These are phyloP conservation scores for Entonaema liquescens DNA, from an alignment of 495 filamentous ascomycete genomes.

Conservation along the genomic window DNA sequence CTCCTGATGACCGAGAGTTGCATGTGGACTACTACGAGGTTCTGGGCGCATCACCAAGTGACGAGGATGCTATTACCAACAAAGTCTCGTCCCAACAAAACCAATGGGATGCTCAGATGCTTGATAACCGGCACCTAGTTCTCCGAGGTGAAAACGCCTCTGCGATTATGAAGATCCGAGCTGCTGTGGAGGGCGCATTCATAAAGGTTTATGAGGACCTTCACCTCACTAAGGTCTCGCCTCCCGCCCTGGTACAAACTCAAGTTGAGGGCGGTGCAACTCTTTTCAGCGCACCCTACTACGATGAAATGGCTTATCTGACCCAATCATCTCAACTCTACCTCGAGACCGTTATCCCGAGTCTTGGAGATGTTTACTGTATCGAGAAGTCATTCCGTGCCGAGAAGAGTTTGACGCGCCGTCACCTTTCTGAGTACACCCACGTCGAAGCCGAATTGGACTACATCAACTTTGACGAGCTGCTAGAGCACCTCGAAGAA, in stretches of 20 bases:
- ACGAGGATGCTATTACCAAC: conserved; percentile 94
- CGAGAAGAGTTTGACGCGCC: conserved; percentile 92
- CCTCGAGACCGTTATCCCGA: conserved; percentile 92
- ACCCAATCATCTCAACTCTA: conserved; percentile 99
- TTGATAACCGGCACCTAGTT: conserved; percentile 91
- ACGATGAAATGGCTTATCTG: conserved; percentile 90
- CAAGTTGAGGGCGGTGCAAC: conserved; percentile 97
- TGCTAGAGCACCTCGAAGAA: conserved; percentile 89
- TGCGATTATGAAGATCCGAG: conserved; percentile 90
- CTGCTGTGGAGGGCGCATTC: conserved; percentile 85
- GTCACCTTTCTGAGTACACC: conserved; percentile 95
- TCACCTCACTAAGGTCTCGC: conserved; percentile 84
- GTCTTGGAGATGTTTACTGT: conserved; percentile 93
- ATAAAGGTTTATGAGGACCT: conserved; percentile 80
- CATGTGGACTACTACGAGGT: conserved; percentile 94
- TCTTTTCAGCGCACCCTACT: conserved; percentile 94
- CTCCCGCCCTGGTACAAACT: conserved; percentile 97
- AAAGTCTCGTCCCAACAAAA: conserved; percentile 79
- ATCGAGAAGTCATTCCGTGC: conserved; percentile 99
- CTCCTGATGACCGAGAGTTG: conserved; percentile 88
- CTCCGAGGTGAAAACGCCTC: conserved; percentile 89
- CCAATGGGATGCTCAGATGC: conserved; percentile 75
- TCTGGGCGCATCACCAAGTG: conserved; percentile 83
- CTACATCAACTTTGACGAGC: conserved; percentile 92
- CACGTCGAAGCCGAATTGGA: conserved; percentile 97